phyloP scores from a whole-genome alignment of 768 basidiomycete species.

The Gautieria morchelliformis region DNA sequence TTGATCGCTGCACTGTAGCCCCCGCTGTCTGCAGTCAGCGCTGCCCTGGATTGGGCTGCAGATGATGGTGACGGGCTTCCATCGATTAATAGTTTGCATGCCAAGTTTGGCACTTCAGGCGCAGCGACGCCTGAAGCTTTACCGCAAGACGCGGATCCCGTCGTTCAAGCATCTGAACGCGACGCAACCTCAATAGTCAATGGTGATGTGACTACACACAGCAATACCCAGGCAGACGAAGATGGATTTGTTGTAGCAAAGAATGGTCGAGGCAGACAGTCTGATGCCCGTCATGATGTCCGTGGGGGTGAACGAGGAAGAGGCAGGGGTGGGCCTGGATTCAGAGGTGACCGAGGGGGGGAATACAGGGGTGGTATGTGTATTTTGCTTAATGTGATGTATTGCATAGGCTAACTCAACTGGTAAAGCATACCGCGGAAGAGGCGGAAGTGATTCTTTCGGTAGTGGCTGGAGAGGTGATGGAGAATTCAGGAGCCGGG shows the following conservation, averaged over 20 bases:
- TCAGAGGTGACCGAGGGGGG: conserved; percentile 20
- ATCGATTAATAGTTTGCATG: conserved; percentile 66
- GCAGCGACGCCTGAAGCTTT: conserved; percentile 47
- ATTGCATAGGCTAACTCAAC: conserved; percentile 14
- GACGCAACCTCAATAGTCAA: neutral
- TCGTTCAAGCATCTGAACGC: conserved; percentile 15
- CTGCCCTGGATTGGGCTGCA: conserved; percentile 72
- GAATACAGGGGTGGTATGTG: conserved; percentile 23
- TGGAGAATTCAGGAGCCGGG: conserved; percentile 15
- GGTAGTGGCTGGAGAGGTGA: conserved; percentile 14
- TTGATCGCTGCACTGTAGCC: neutral
- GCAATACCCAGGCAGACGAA: conserved; percentile 30
- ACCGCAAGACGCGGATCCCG: conserved; percentile 15
- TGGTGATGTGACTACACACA: neutral
- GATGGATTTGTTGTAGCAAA: conserved; percentile 44
- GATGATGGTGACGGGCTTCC: conserved; percentile 75
- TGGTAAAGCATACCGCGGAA: conserved; percentile 33
- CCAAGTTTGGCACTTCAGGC: conserved; percentile 66
- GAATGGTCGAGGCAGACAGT: conserved; percentile 25
- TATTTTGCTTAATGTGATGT: neutral
- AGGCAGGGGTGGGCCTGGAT: conserved; percentile 35
- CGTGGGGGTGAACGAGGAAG: conserved; percentile 29
- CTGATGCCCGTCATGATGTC: conserved; percentile 13
- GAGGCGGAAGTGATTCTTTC: conserved; percentile 20
- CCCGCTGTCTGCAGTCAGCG: conserved; percentile 9